These are phyloP conservation scores for Fusarium pilosicola DNA, from an alignment of 2,329 filamentous ascomycete genomes.

Conservation along the genomic window DNA sequence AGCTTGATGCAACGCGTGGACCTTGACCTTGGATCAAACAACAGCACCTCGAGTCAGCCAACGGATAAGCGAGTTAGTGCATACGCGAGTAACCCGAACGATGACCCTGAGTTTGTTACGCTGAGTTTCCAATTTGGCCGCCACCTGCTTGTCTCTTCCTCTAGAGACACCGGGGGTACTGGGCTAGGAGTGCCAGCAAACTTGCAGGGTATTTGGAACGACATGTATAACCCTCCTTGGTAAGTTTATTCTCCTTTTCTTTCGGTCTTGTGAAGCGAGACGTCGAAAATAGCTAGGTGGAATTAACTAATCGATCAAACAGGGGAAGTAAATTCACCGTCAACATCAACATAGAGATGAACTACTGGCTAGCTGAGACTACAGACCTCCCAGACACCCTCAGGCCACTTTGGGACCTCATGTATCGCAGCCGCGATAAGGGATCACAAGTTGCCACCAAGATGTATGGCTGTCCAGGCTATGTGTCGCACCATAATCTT, in stretches of 20 bases:
- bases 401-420: neutral
- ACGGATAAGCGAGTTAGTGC: neutral
- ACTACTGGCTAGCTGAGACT: neutral
- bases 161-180: neutral
- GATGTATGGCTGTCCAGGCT: neutral
- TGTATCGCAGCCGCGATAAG: neutral
- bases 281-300: too few relatives aligned
- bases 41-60: neutral
- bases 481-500: neutral
- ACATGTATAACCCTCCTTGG: neutral
- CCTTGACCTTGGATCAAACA: neutral
- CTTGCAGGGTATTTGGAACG: neutral
- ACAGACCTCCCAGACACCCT: neutral
- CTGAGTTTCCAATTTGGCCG: neutral
- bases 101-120: neutral
- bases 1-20: neutral
- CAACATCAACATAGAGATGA: neutral
- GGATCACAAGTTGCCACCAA: neutral
- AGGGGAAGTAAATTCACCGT: neutral
- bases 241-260: neutral
- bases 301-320: neutral
- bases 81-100: rapidly evolving
- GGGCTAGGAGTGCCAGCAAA: neutral
- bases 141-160: neutral
- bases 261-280: too few relatives aligned